phyloP scores from a whole-genome alignment of 108 stramenopile genomes.

The Fistulifera pelliculosa region DNA sequence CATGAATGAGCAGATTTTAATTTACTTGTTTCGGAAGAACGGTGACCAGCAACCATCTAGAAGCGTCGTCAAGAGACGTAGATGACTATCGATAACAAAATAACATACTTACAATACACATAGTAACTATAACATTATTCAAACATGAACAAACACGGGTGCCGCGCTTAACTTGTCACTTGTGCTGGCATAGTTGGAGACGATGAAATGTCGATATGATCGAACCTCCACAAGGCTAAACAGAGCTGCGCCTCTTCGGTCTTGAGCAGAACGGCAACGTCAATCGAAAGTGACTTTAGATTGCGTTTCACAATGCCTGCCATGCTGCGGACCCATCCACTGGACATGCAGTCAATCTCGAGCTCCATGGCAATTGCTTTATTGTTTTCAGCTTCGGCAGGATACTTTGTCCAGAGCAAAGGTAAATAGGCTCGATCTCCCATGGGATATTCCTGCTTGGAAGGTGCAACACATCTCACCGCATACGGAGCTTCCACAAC shows the following conservation, averaged over 20 bases:
- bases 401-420: slow-evolving; percentile 20
- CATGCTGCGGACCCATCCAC: slow-evolving; percentile 31
- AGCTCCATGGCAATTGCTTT: slow-evolving; percentile 23
- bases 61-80: too few species aligned
- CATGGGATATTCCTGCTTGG: slow-evolving; percentile 25
- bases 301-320: slow-evolving; percentile 36
- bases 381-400: slow-evolving; percentile 14
- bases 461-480: slow-evolving; percentile 34
- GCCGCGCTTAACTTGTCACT: too few species aligned
- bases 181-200: slow-evolving; percentile 21
- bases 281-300: slow-evolving; percentile 28
- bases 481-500: slow-evolving; percentile 46
- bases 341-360: slow-evolving; percentile 37
- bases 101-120: too few species aligned
- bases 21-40: too few species aligned
- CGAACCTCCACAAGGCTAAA: slow-evolving; percentile 45
- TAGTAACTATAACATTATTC: too few species aligned
- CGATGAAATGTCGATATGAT: slow-evolving; percentile 35
- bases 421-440: slow-evolving; percentile 14
- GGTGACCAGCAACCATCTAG: too few species aligned
- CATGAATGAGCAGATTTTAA: too few species aligned
- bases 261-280: slow-evolving; percentile 34
- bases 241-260: slow-evolving; percentile 37
- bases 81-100: too few species aligned
- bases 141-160: too few species aligned